phyloP scores from a whole-genome alignment of 2,329 filamentous ascomycete species.

The Shiraia bambusicola region DNA sequence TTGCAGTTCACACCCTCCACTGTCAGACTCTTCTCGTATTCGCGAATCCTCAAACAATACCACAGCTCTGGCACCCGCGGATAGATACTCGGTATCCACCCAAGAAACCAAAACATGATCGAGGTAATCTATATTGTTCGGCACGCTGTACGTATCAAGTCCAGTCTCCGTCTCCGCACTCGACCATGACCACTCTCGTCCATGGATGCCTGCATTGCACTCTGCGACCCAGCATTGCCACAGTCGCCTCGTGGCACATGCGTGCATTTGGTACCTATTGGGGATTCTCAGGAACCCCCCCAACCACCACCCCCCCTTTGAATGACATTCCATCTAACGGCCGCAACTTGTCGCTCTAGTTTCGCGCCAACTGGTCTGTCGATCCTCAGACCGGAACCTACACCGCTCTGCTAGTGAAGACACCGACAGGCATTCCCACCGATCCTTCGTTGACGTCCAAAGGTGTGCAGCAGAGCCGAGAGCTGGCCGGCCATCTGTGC shows the following conservation, averaged over 20 bases:
- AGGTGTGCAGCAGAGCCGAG: slow-evolving; percentile 77
- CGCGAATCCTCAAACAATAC: slow-evolving; percentile 3
- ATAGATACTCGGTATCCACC: slow-evolving; percentile 2
- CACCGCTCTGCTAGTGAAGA: slow-evolving; percentile 61
- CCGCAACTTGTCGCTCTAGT: slow-evolving; percentile 50
- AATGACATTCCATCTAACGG: slow-evolving; percentile 23
- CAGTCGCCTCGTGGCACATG: slow-evolving; percentile 6
- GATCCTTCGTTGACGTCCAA: slow-evolving; percentile 87
- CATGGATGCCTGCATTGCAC: slow-evolving; percentile 17
- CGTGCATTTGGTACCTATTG: slow-evolving; percentile 7
- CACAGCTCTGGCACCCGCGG: slow-evolving; percentile 3
- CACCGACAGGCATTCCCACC: slow-evolving; percentile 83
- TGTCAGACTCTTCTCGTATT: slow-evolving; percentile 11
- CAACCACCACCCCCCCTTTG: slow-evolving; percentile 8
- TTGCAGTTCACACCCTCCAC: slow-evolving; percentile 4
- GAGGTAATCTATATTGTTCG: slow-evolving; percentile 54
- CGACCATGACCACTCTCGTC: no score
- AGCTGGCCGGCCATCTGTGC: slow-evolving; percentile 69
- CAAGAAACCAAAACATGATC: slow-evolving; percentile 35
- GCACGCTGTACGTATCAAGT: slow-evolving; percentile 51
- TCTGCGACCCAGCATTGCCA: no score
- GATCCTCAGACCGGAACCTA: slow-evolving; percentile 80
- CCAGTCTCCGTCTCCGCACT: slow-evolving; percentile 8
- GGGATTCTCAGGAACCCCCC: slow-evolving; percentile 8
- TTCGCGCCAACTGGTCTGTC: slow-evolving; percentile 87